phyloP scores from a whole-genome alignment of 495 filamentous ascomycete genomes.

The Daldinia childiae region DNA sequence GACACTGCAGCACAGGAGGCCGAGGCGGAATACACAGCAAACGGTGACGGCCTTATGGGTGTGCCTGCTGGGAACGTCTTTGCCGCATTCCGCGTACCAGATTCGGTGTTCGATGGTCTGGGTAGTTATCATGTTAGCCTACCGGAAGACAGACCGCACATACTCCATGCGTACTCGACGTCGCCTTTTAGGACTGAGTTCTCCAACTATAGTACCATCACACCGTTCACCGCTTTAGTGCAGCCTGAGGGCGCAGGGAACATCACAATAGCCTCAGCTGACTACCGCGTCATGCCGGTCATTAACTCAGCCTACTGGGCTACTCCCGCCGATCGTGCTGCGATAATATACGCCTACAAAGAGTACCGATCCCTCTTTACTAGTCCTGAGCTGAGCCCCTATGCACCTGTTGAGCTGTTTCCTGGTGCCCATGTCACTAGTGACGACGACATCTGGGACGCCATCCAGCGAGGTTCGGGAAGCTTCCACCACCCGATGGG shows the following conservation, averaged over 20 bases:
- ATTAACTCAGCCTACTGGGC: too few species aligned
- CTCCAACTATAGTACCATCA: constrained; percentile 6
- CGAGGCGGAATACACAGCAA: constrained; percentile 20
- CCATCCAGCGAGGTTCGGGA: constrained; percentile 9
- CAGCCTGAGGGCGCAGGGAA: too few species aligned
- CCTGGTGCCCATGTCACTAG: constrained; percentile 26
- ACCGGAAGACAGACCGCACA: constrained; percentile 26
- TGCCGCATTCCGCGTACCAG: constrained; percentile 25
- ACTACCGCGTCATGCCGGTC: too few species aligned
- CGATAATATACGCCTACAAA: too few species aligned
- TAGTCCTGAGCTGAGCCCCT: too few species aligned
- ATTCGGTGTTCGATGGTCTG: constrained; percentile 20
- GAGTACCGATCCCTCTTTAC: too few species aligned
- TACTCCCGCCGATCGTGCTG: too few species aligned
- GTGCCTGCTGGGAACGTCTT: constrained; percentile 20
- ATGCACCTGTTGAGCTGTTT: too few species aligned
- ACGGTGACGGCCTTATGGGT: constrained; percentile 25
- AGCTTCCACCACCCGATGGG: constrained; percentile 26
- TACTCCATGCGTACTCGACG: constrained; percentile 17
- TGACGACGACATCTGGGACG: constrained; percentile 16
- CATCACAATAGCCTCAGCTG: too few species aligned
- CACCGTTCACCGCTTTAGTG: constrained; percentile 21
- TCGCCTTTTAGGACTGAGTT: constrained; percentile 8
- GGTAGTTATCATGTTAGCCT: constrained; percentile 22
- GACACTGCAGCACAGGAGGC: constrained; percentile 6